These are phyloP conservation scores for Dictyostelium citrinum DNA, from an alignment of 78 protist genomes.

Conservation along the genomic window DNA sequence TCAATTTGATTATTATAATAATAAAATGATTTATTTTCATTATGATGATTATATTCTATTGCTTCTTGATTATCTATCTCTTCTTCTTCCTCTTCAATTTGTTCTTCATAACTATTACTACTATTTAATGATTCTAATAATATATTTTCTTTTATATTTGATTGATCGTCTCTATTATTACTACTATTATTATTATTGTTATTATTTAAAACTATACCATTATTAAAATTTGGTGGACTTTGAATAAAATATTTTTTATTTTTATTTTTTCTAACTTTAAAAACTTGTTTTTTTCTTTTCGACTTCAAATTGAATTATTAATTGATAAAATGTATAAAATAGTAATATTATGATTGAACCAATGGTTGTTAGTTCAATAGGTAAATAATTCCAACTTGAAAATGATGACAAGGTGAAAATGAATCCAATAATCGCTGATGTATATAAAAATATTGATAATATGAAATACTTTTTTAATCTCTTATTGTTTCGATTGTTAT, in stretches of 20 bases:
- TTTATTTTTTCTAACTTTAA: neutral
- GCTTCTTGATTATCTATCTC: neutral
- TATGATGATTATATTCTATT: neutral
- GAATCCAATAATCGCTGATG: neutral
- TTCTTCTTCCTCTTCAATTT: neutral
- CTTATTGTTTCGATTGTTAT: neutral
- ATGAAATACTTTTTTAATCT: neutral
- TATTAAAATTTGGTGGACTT: neutral
- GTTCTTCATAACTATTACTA: neutral
- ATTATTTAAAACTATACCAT: neutral
- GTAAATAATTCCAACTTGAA: conserved; percentile 44
- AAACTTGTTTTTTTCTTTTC: neutral
- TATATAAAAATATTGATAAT: neutral
- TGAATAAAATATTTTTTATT: neutral
- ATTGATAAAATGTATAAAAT: neutral
- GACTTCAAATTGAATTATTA: neutral
- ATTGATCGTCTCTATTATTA: neutral
- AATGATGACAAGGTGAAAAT: neutral
- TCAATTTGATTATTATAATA: conserved; percentile 3
- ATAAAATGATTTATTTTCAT: neutral
- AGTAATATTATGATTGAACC: neutral
- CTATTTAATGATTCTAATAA: conserved; percentile 6
- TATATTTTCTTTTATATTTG: neutral
- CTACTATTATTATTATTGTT: neutral
- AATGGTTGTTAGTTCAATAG: neutral